phyloP scores from a whole-genome alignment of 164 flowering plant species.

The Dillenia suffruticosa region DNA sequence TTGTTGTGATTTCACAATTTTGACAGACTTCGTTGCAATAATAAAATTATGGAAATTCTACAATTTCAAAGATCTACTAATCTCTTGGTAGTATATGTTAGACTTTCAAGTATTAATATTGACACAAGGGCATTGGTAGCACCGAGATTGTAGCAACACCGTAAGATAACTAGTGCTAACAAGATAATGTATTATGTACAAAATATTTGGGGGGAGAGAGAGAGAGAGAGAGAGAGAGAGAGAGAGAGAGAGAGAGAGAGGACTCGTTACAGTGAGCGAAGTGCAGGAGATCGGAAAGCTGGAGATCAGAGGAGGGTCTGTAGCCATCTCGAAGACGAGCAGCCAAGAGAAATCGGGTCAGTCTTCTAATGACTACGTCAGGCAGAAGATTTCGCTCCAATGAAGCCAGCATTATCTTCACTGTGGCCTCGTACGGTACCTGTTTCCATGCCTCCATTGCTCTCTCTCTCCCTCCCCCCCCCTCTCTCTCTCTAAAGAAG shows the following conservation, averaged over 20 bases:
- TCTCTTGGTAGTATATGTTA: no score
- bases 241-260: conserved; percentile 7
- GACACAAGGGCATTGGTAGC: no score
- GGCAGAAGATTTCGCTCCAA: conserved; percentile 77
- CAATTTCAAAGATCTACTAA: no score
- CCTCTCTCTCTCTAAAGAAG: background rate
- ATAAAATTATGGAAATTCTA: no score
- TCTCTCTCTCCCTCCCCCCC: conserved; percentile 3
- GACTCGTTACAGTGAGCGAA: conserved; percentile 52
- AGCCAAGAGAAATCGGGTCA: conserved; percentile 66
- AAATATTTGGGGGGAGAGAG: background rate
- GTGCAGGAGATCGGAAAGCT: conserved; percentile 57
- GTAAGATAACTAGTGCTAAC: no score
- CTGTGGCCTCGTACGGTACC: conserved; percentile 63
- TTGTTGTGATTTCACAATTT: no score
- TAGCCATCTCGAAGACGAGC: conserved; percentile 73
- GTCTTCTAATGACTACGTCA: conserved; percentile 63
- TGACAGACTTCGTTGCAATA: no score
- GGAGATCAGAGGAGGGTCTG: conserved; percentile 56
- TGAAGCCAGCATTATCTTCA: conserved; percentile 44
- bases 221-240: conserved; percentile 1
- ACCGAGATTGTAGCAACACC: no score
- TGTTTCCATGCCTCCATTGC: conserved; percentile 47
- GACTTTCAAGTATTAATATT: no score
- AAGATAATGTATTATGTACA: no score